Base-by-base conservation (phyloP, 768 basidiomycete species). In the Flagelloscypha sp. region DNA sequence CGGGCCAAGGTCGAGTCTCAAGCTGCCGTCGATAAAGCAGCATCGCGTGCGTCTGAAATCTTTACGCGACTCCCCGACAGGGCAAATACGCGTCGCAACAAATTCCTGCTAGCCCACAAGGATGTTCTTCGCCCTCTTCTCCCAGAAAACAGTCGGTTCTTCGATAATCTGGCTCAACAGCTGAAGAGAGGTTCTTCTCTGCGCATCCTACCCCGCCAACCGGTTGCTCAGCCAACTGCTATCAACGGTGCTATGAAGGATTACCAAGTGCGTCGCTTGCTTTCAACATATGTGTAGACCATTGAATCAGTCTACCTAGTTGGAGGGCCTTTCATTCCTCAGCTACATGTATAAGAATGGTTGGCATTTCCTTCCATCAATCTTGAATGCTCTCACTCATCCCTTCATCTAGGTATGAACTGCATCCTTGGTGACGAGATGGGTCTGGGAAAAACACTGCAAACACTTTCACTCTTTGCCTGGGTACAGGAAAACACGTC, bases 361-460 rank as follows among this genome's bases (percentile, higher is more conserved):
- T 70, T 40, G 6, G 61, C 43, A 9, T 22, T 24, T 34, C 4
- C 3, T 16, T 24, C n/a, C n/a, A n/a, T n/a, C n/a, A n/a, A n/a
- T 16, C 11, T 15, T 15, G 11, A 8, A n/a, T 21, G 4, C 10
- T 1, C 23, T 18, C 10, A 21, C 5, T 20, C 10, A 22, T 17
- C 12, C 25, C 6, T 12, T 30, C 4, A 3, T 13, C 13, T 42
- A 75, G 73, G 74, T 11, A 71, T 82, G 66, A 82, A 76, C 43
- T 75, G 76, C 50, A 78, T 85, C 38, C 62, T 85, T 1, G 83
- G 79, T 19, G 83, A 85, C 43, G 77, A 74, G 74, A 77, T 76
- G 74, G 75, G 75, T 44, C 65, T 79, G 4, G 77, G 77, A 5
- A 79, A 79, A 49, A 79, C 78, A 0, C 54, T 79, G 15, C 77